A percentile compares a stretch with the other conserved stretches of the same genome.
Evolutionary conservation across 805 yeast genomes (phyloP).

Genomic region (Wickerhamomyces canadensis): DNA sequence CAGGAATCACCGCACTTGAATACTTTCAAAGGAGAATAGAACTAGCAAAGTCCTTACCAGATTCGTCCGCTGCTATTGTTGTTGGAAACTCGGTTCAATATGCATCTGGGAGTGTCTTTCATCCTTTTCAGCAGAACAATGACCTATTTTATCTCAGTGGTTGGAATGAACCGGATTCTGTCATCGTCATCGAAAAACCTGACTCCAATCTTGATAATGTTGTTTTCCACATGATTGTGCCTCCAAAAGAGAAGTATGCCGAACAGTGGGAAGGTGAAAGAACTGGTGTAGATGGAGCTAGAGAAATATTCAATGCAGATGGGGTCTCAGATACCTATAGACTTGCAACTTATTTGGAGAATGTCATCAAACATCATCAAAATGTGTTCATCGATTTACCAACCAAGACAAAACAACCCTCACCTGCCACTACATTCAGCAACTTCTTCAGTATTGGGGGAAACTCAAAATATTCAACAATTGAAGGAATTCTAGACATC

Average conservation of each 20-base stretch:
- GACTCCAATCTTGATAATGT: conserved; percentile 45
- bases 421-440: conserved; percentile 20
- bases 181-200: conserved; percentile 60
- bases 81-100: conserved; percentile 68
- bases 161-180: conserved; percentile 85
- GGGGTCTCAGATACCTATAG: conserved; percentile 47
- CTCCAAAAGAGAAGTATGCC: conserved; percentile 65
- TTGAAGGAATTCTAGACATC: conserved; percentile 22
- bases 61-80: conserved; percentile 63
- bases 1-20: conserved; percentile 81
- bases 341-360: conserved; percentile 37
- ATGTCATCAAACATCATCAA: conserved; percentile 42
- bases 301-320: conserved; percentile 85
- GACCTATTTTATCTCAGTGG: conserved; percentile 86
- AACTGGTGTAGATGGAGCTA: conserved; percentile 80
- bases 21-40: conserved; percentile 65
- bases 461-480: conserved; percentile 22
- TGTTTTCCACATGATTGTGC: conserved; percentile 75
- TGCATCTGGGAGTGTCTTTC: conserved; percentile 88
- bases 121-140: conserved; percentile 88
- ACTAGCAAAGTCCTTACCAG: conserved; percentile 54
- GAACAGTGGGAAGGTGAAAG: conserved; percentile 97
- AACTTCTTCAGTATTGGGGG: conserved; percentile 25
- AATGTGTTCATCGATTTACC: conserved; percentile 52
- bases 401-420: conserved; percentile 14